phyloP scores from a whole-genome alignment of 1,284 basidiomycete genomes.

The Rugiboletus extremiorientalis region DNA sequence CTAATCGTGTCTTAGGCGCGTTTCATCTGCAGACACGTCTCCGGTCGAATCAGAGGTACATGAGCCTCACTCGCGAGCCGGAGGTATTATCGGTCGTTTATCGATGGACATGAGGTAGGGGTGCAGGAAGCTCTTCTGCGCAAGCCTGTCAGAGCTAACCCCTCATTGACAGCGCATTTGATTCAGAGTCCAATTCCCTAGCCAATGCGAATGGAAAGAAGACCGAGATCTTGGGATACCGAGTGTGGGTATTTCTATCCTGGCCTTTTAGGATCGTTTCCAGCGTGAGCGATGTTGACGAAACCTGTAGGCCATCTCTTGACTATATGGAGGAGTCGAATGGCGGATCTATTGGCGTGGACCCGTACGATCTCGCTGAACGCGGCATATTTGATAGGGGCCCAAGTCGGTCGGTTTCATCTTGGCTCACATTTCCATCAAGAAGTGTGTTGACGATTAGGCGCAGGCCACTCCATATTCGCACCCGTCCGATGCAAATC shows the following conservation, averaged over 20 bases:
- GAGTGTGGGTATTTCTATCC: neutral
- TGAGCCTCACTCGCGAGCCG: too few relatives aligned
- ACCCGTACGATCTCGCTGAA: slow-evolving; percentile 7
- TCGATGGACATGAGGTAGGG: too few relatives aligned
- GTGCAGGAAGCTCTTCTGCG: too few relatives aligned
- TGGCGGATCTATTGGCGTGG: neutral
- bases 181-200: neutral
- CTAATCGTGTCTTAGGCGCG: too few relatives aligned
- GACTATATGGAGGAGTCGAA: slow-evolving; percentile 6
- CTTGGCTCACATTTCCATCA: neutral
- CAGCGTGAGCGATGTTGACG: neutral
- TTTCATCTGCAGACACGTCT: too few relatives aligned
- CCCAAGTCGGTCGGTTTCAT: slow-evolving; percentile 14
- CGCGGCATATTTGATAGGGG: neutral
- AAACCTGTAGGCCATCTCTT: slow-evolving; percentile 3
- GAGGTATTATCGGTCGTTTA: too few relatives aligned
- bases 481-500: neutral
- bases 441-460: neutral
- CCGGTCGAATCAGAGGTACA: too few relatives aligned
- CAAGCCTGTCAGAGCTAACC: too few relatives aligned
- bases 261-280: neutral
- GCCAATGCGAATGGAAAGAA: neutral
- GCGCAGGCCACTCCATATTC: slow-evolving; percentile 3
- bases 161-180: neutral
- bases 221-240: neutral